These are phyloP conservation scores for Fusarium kyushuense DNA, from an alignment of 2,329 filamentous ascomycete genomes.

Conservation along the genomic window DNA sequence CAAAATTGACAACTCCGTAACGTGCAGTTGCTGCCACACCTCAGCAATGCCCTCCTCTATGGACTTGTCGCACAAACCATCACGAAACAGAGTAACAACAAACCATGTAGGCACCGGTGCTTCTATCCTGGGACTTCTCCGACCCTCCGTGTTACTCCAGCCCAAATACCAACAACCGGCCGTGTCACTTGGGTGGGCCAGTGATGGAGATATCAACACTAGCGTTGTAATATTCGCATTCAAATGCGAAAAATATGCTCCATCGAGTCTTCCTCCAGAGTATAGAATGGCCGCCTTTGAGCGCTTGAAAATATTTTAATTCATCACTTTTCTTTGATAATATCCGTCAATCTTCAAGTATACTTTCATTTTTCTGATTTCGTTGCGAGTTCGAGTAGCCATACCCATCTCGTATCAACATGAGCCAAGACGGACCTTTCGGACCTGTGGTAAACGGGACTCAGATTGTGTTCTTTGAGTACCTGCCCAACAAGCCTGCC, in stretches of 20 bases:
- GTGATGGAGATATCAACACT: background rate
- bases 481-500: slow-evolving; percentile 14
- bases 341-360: accelerated
- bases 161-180: background rate
- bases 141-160: background rate
- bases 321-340: accelerated
- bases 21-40: background rate
- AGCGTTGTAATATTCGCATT: slow-evolving; percentile 25
- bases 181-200: slow-evolving; percentile 21
- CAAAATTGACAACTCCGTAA: background rate
- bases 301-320: accelerated
- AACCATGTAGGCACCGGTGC: background rate
- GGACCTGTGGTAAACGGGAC: slow-evolving; percentile 17
- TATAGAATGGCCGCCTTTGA: background rate
- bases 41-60: background rate
- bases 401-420: background rate
- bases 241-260: slow-evolving; percentile 16
- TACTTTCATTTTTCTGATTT: too few species aligned
- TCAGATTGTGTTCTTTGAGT: slow-evolving; percentile 23
- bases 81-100: accelerated
- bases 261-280: background rate
- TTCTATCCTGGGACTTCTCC: too few species aligned
- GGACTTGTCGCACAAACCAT: background rate
- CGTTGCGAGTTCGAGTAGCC: accelerated
- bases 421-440: slow-evolving; percentile 14